Conservation (phyloP, 1,284 basidiomycete genomes). For the Waitea zeae region DNA sequence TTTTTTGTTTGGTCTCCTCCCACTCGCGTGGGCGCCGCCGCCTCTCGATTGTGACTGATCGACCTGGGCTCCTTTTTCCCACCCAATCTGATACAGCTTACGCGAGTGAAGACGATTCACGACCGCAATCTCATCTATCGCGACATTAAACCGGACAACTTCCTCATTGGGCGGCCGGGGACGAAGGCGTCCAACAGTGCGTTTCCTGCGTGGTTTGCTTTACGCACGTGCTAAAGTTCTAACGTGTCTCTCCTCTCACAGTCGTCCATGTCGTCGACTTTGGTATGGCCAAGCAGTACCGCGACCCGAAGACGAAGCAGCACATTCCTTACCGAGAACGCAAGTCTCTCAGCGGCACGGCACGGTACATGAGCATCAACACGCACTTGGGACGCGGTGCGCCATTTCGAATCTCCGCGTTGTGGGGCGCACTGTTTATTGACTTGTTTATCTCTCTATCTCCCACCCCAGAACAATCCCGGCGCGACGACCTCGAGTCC, state of each 20-base stretch:
- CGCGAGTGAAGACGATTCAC: constrained; percentile 88
- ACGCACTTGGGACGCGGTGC: constrained; percentile 83
- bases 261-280: constrained; percentile 69
- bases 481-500: constrained; percentile 88
- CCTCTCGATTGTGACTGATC: too few relatives aligned
- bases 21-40: too few relatives aligned
- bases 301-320: constrained; percentile 92
- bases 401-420: constrained; percentile 12
- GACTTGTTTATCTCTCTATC: constrained; percentile 2
- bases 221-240: background rate
- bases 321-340: constrained; percentile 95
- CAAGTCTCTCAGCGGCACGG: constrained; percentile 83
- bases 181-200: constrained; percentile 72
- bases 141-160: constrained; percentile 97
- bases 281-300: constrained; percentile 96
- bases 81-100: constrained; percentile 29
- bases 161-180: constrained; percentile 80
- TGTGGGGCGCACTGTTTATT: constrained; percentile 3
- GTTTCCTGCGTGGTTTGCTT: constrained; percentile 8
- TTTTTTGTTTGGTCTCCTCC: too few relatives aligned
- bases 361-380: constrained; percentile 96
- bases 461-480: constrained; percentile 64
- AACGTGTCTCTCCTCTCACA: constrained; percentile 6
- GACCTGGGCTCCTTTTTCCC: too few relatives aligned
- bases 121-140: constrained; percentile 96